A percentile compares a stretch with the other conserved stretches of the same genome.
These are phyloP conservation scores for Kitagawia praeruptora DNA, from an alignment of 129 eudicot species.

Conservation along the genomic window DNA sequence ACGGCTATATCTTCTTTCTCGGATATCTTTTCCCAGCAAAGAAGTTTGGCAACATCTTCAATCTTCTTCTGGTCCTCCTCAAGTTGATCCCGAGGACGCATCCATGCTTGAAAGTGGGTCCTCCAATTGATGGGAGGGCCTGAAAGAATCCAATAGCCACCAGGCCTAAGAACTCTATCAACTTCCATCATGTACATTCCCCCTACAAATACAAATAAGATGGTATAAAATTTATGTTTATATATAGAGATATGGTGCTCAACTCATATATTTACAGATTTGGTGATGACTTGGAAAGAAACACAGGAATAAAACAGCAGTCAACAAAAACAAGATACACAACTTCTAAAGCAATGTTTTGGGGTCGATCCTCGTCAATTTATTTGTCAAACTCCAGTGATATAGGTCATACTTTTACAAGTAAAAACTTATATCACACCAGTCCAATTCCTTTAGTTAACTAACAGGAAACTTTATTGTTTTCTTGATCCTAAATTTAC, in stretches of 20 bases:
- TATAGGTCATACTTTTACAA: neutral
- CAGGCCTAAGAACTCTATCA: conserved; percentile 45
- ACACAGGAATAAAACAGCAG: neutral
- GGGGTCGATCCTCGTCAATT: neutral
- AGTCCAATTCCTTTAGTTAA: neutral
- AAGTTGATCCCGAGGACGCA: conserved; percentile 40
- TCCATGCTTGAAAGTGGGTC: conserved; percentile 38
- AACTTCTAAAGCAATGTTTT: neutral
- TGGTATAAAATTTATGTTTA: neutral
- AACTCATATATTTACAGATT: neutral
- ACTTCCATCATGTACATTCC: conserved; percentile 57
- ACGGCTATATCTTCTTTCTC: conserved; percentile 42
- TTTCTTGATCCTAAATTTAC: neutral
- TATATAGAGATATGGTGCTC: neutral
- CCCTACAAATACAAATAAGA: conserved; percentile 15
- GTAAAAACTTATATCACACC: neutral
- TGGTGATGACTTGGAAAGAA: neutral
- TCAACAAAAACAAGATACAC: neutral
- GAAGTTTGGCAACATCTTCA: conserved; percentile 42
- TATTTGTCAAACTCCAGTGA: neutral
- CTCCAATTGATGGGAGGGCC: conserved; percentile 53
- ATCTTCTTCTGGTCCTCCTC: conserved; percentile 46
- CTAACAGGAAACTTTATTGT: neutral
- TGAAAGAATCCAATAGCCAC: conserved; percentile 52
- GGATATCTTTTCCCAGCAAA: conserved; percentile 49